Percentiles rank a stretch among this genome's conserved stretches.
phyloP scores from a whole-genome alignment of 345 rosid species.

The Brassica nigra region DNA sequence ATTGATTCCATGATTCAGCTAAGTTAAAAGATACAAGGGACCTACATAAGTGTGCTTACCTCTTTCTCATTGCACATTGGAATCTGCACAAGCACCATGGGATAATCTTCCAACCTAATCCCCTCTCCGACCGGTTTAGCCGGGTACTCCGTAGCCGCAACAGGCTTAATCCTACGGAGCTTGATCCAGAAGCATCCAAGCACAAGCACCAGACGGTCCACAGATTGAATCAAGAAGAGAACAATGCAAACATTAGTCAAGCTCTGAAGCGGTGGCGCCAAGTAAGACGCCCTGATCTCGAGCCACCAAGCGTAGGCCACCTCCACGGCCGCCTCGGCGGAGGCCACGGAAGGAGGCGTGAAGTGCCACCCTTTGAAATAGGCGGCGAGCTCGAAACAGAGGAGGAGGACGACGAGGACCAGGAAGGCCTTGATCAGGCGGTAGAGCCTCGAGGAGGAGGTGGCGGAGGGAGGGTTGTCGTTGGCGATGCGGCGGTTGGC shows the following conservation, averaged over 20 bases:
- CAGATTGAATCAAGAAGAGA: slow-evolving; percentile 78
- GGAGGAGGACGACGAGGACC: slow-evolving; percentile 50
- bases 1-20: not conserved
- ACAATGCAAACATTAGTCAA: slow-evolving; percentile 75
- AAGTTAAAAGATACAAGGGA: not conserved
- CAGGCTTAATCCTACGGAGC: slow-evolving; percentile 64
- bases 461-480: slow-evolving; percentile 34
- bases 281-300: slow-evolving; percentile 62
- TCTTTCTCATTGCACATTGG: slow-evolving; percentile 99
- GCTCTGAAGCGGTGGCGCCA: slow-evolving; percentile 82
- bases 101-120: slow-evolving; percentile 47
- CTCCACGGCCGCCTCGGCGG: slow-evolving; percentile 62
- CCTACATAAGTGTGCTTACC: slow-evolving; percentile 46
- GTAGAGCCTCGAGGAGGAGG: slow-evolving; percentile 58
- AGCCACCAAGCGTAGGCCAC: slow-evolving; percentile 68
- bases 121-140: not conserved
- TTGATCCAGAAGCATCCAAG: slow-evolving; percentile 85
- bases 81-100: slow-evolving; percentile 92
- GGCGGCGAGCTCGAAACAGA: slow-evolving; percentile 72
- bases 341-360: slow-evolving; percentile 68
- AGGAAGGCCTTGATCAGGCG: slow-evolving; percentile 61
- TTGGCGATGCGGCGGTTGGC: slow-evolving; percentile 73
- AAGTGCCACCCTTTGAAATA: slow-evolving; percentile 95
- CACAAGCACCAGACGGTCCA: slow-evolving; percentile 69
- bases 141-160: slow-evolving; percentile 47